Conservation (phyloP, 495 filamentous ascomycete genomes). For the Hypoxylon crocopeplum region DNA sequence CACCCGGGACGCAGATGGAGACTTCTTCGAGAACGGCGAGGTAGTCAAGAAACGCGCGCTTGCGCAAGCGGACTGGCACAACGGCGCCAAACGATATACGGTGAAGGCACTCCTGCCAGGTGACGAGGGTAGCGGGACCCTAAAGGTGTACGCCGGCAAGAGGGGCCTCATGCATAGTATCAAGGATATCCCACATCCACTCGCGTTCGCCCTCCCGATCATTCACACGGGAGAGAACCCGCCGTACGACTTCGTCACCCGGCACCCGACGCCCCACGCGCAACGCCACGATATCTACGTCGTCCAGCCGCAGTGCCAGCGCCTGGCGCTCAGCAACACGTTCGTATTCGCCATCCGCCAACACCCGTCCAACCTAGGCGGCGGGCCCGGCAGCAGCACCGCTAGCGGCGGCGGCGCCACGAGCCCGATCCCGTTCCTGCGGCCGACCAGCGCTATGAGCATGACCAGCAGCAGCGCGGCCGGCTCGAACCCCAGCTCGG, state of each 20-base stretch:
- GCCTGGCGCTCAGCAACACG: conserved; percentile 90
- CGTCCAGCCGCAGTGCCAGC: conserved; percentile 88
- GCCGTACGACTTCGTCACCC: conserved; percentile 87
- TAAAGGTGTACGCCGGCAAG: conserved; percentile 94
- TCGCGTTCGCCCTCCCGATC: conserved; percentile 91
- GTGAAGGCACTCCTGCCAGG: conserved; percentile 90
- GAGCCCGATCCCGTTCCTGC: conserved; percentile 73
- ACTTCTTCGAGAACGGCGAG: conserved; percentile 92
- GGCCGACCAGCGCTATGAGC: conserved; percentile 82
- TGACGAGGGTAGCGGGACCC: conserved; percentile 84
- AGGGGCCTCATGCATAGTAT: conserved; percentile 94
- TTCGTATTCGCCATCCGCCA: conserved; percentile 97
- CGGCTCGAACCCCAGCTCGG: conserved; percentile 61
- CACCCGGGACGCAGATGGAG: conserved; percentile 83
- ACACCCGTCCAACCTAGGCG: conserved; percentile 71
- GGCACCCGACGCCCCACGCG: conserved; percentile 96
- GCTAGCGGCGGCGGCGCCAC: conserved; percentile 32
- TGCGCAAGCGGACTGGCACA: conserved; percentile 90
- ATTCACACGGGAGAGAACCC: conserved; percentile 91
- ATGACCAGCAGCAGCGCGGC: conserved; percentile 73
- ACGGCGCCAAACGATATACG: conserved; percentile 85
- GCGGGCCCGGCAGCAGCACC: conserved; percentile 48
- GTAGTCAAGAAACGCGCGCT: conserved; percentile 83
- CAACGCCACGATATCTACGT: conserved; percentile 97
- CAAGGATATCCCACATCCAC: conserved; percentile 89